Percentiles rank a stretch among this genome's conserved stretches.
Conservation (phyloP, 73 alveolate genomes). For the Paramecium bursaria region DNA sequence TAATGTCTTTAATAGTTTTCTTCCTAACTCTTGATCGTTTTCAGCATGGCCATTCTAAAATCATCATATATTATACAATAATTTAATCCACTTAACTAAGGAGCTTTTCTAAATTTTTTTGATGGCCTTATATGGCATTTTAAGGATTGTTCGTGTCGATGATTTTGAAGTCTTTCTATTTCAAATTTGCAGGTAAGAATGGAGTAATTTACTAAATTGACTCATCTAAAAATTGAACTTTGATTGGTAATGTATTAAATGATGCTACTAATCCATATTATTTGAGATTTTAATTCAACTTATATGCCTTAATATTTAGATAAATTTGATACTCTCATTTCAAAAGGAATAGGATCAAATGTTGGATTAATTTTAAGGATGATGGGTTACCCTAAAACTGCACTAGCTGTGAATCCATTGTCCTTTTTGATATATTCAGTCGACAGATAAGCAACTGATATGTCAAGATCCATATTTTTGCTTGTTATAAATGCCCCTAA, state of each 20-base stretch:
- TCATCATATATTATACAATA: neutral
- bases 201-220: conserved; percentile 12
- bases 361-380: conserved; percentile 54
- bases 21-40: conserved; percentile 48
- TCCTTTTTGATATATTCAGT: conserved; percentile 54
- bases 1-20: conserved; percentile 27
- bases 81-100: conserved; percentile 9
- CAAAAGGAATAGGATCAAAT: neutral
- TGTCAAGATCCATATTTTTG: neutral
- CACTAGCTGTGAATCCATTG: conserved; percentile 44
- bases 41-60: conserved; percentile 44
- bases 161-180: conserved; percentile 24
- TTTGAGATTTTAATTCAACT: conserved; percentile 40
- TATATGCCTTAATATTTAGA: conserved; percentile 9
- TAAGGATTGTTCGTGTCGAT: conserved; percentile 22
- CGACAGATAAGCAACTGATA: conserved; percentile 40
- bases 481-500: conserved; percentile 50
- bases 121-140: neutral
- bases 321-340: conserved; percentile 6
- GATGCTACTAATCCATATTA: conserved; percentile 57
- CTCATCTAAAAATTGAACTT: conserved; percentile 31
- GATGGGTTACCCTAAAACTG: conserved; percentile 58
- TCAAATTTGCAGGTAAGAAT: conserved; percentile 22
- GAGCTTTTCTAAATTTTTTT: conserved; percentile 30
- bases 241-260: conserved; percentile 34